These are phyloP conservation scores for Obelidium mucronatum DNA, from an alignment of 192 early-diverging fungal species.

Conservation along the genomic window DNA sequence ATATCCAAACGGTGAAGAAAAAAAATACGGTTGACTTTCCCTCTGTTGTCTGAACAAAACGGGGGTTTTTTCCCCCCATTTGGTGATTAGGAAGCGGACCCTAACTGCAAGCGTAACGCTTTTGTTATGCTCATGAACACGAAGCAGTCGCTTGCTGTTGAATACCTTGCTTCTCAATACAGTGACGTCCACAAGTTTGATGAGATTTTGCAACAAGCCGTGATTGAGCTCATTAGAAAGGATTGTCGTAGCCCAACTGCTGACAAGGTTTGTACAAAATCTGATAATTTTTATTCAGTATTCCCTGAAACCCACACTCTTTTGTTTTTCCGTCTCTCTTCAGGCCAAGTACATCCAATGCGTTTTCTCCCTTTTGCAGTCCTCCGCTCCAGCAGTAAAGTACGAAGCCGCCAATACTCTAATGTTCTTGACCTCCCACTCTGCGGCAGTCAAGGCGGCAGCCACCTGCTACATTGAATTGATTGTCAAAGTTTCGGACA, in stretches of 20 bases:
- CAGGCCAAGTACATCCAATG: slow-evolving; percentile 92
- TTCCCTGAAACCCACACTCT: not conserved
- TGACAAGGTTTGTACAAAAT: slow-evolving; percentile 71
- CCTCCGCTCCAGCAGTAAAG: slow-evolving; percentile 87
- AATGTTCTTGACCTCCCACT: slow-evolving; percentile 84
- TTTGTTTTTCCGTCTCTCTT: not conserved
- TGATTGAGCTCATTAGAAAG: slow-evolving; percentile 95
- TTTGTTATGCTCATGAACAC: slow-evolving; percentile 91
- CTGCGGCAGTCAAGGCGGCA: slow-evolving; percentile 92
- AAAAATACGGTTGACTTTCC: slow-evolving; percentile 3
- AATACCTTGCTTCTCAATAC: slow-evolving; percentile 81
- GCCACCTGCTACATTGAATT: slow-evolving; percentile 92
- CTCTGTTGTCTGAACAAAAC: not conserved
- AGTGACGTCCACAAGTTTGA: slow-evolving; percentile 82
- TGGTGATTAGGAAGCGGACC: slow-evolving; percentile 82
- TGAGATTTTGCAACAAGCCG: slow-evolving; percentile 90
- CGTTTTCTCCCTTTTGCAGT: slow-evolving; percentile 84
- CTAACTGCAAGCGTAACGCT: slow-evolving; percentile 91
- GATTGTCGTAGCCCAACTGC: slow-evolving; percentile 79
- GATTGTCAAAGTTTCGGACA: slow-evolving; percentile 92
- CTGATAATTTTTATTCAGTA: not conserved
- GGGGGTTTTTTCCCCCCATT: not conserved
- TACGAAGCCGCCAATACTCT: slow-evolving; percentile 97
- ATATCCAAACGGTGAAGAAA: slow-evolving; percentile 42
- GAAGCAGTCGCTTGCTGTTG: slow-evolving; percentile 77